Conservation (phyloP, 495 filamentous ascomycete genomes). For the Podospora anserina region DNA sequence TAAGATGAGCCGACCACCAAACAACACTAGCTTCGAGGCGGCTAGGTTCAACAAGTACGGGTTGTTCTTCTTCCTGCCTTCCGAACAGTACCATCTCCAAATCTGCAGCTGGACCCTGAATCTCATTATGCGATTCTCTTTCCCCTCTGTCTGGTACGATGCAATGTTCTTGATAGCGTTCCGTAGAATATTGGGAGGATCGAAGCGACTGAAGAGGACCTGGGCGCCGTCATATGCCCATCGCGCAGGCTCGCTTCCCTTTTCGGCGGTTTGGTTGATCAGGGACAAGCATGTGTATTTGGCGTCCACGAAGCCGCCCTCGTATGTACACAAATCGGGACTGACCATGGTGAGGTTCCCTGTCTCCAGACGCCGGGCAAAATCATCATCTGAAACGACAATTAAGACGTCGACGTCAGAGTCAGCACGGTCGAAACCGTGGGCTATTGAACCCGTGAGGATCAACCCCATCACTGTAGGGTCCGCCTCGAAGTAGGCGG, state of each 20-base stretch:
- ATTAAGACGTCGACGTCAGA: slow-evolving; percentile 29
- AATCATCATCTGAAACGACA: slow-evolving; percentile 21
- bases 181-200: not conserved
- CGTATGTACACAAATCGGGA: slow-evolving; percentile 18
- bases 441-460: slow-evolving; percentile 26
- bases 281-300: slow-evolving; percentile 25
- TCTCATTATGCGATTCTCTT: slow-evolving; percentile 13
- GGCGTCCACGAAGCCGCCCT: slow-evolving; percentile 26
- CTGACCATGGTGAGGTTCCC: slow-evolving; percentile 15
- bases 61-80: slow-evolving; percentile 22
- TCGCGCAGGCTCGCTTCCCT: slow-evolving; percentile 27
- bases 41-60: slow-evolving; percentile 21
- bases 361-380: slow-evolving; percentile 11
- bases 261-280: slow-evolving; percentile 19
- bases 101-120: slow-evolving; percentile 24
- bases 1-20: slow-evolving; percentile 25
- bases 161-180: not conserved
- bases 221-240: slow-evolving; percentile 22
- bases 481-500: slow-evolving; percentile 17
- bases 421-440: slow-evolving; percentile 19
- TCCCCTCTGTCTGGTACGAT: slow-evolving; percentile 17
- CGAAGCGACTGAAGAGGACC: slow-evolving; percentile 15
- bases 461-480: slow-evolving; percentile 22
- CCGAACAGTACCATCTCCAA: slow-evolving; percentile 22
- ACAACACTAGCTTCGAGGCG: slow-evolving; percentile 24